phyloP scores from a whole-genome alignment of 371 early-diverging fungal genomes.

The Lichtheimia ornata region DNA sequence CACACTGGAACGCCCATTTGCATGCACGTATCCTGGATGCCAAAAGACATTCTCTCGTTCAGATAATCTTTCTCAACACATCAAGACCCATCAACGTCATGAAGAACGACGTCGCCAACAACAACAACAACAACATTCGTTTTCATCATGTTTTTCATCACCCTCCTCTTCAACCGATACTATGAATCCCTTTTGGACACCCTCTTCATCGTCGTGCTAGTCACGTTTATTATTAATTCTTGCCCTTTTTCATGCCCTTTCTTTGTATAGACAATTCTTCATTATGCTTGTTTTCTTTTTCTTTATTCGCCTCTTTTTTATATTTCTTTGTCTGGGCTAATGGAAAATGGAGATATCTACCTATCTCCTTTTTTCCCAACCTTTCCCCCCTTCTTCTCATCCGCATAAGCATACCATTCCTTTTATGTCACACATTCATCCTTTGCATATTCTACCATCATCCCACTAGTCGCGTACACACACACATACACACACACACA shows the following conservation, averaged over 20 bases:
- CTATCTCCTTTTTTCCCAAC: neutral
- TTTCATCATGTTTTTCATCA: slow-evolving; percentile 9
- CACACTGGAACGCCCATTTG: slow-evolving; percentile 76
- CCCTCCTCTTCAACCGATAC: neutral
- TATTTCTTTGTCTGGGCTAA: slow-evolving; percentile 2
- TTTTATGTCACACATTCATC: slow-evolving; percentile 6
- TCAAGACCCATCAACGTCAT: slow-evolving; percentile 60
- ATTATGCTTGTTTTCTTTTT: slow-evolving; percentile 6
- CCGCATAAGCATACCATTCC: slow-evolving; percentile 1
- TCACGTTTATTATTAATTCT: too few relatives aligned
- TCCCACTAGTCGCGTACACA: neutral
- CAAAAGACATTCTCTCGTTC: slow-evolving; percentile 78
- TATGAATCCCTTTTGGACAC: neutral
- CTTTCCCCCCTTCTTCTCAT: neutral
- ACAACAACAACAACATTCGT: slow-evolving; percentile 16
- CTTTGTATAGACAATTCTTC: slow-evolving; percentile 1
- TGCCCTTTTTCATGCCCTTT: slow-evolving; percentile 2
- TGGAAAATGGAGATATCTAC: neutral
- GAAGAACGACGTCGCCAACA: slow-evolving; percentile 26
- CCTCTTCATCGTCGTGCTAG: too few relatives aligned
- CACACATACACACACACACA: slow-evolving; percentile 1
- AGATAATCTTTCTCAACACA: slow-evolving; percentile 70
- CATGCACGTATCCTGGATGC: slow-evolving; percentile 67
- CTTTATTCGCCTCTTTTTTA: slow-evolving; percentile 5
- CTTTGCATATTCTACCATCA: neutral